Evolutionary conservation across 78 protist genomes (phyloP).

Genomic region (Cyanophora paradoxa): DNA sequence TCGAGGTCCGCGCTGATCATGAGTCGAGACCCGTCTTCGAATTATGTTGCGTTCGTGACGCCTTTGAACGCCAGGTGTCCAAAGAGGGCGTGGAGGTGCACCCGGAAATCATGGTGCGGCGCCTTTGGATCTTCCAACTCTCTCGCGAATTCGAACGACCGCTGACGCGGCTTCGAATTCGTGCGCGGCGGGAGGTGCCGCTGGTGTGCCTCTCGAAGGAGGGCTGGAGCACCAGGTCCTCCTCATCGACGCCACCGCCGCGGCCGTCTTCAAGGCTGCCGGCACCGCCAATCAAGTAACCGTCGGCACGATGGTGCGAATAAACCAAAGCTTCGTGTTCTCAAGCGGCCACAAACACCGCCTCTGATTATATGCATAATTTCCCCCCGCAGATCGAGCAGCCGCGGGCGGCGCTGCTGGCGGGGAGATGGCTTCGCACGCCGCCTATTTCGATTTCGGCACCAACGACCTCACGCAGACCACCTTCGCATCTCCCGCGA

Average conservation of each 20-base stretch:
- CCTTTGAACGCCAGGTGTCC: too few relatives aligned
- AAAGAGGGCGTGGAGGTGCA: constrained; percentile 12
- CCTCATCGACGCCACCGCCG: constrained; percentile 3
- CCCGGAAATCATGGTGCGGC: constrained; percentile 62
- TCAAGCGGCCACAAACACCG: too few relatives aligned
- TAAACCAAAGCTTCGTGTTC: too few relatives aligned
- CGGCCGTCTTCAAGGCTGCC: constrained; percentile 18
- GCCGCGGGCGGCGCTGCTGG: constrained; percentile 56
- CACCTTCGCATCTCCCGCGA: constrained; percentile 74
- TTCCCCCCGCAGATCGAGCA: too few relatives aligned
- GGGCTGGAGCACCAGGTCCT: constrained; percentile 34
- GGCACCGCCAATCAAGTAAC: background rate
- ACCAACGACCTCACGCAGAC: constrained; percentile 82
- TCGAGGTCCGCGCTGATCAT: background rate
- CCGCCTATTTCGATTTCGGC: constrained; percentile 38
- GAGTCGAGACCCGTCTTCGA: too few relatives aligned
- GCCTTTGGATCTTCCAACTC: too few relatives aligned
- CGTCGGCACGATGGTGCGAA: constrained; percentile 66
- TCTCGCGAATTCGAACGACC: too few relatives aligned
- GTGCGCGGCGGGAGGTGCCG: too few relatives aligned
- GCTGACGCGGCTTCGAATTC: too few relatives aligned
- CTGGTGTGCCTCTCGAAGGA: constrained; percentile 29
- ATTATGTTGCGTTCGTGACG: too few relatives aligned
- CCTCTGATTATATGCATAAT: too few relatives aligned
- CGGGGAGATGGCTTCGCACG: constrained; percentile 3